Evolutionary conservation across 495 filamentous ascomycete genomes (phyloP), one percentile per base, ranked within the genome.

Genomic region (Wilcoxina mikolae): DNA sequence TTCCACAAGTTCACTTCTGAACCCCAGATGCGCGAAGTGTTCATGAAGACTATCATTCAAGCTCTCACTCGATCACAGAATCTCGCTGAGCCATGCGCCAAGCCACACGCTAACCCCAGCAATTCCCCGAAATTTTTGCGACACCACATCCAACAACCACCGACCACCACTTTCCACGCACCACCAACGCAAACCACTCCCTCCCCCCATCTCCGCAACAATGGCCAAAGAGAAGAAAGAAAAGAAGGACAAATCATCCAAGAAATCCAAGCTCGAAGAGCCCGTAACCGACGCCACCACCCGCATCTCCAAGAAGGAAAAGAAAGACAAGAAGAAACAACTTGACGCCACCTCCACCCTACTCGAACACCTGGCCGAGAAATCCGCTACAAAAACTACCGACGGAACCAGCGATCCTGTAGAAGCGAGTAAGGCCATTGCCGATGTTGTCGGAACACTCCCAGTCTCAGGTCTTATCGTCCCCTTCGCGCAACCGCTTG

Each of bases 401-500:
- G 62, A 61, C 28, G 67, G 59, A 15, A 58, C 56, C 26, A 60
- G 56, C 45, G 41, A 53, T n/a, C 59, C 51, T 22, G 41, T 47
- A 5, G 57, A 54, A 20, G 58, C 56, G 22, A 55, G 51, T 33
- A 51, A 49, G 41, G 53, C 57, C 35, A 55, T 46, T 54, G 63
- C 56, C 25, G 61, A 53, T 41, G 62, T 70, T 43, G 52, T 68
- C 23, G 66, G 66, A 54, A 72, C 71, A 60, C 73, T 38, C 15
- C 17, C 17, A 4, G 27, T 38, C 5, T 50, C 57, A 24, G 60
- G 63, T 26, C 25, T 85, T 23, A 68, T 94, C 47, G 90, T 95
- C 43, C 88, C 87, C n/a, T 98, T 96, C 67, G 93, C 91, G 55
- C 74, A 81, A 58, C 91, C 93, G 42, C 73, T 96, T 64, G 87